Percentiles rank a stretch among this genome's conserved stretches.
Evolutionary conservation across 148 eudicot genomes (phyloP).

Genomic region (Hydrangea macrophylla): DNA sequence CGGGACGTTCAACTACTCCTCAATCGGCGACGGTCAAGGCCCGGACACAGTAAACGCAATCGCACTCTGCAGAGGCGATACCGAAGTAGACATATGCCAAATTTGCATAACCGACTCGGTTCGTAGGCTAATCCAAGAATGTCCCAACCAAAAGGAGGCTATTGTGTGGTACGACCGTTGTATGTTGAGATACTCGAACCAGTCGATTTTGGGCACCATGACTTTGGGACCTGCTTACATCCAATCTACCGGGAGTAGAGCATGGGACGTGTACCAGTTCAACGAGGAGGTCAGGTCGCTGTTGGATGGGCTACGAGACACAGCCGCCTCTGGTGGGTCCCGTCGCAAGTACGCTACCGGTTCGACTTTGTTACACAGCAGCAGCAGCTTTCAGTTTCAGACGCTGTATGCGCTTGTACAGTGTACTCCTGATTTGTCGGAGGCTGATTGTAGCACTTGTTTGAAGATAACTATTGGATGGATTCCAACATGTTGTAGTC

Average conservation of each 20-base stretch:
- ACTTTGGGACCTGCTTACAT: neutral
- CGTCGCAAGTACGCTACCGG: conserved; percentile 32
- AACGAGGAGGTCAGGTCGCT: conserved; percentile 10
- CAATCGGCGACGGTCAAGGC: conserved; percentile 18
- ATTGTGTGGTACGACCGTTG: conserved; percentile 33
- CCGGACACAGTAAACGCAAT: conserved; percentile 30
- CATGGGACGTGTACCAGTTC: neutral
- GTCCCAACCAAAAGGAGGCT: conserved; percentile 20
- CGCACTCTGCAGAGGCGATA: conserved; percentile 50
- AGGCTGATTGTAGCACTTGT: conserved; percentile 25
- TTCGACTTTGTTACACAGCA: neutral
- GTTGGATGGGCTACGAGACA: conserved; percentile 15
- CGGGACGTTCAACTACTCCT: conserved; percentile 40
- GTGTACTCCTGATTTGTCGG: conserved; percentile 45
- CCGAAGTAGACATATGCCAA: conserved; percentile 3
- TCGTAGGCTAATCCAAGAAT: neutral
- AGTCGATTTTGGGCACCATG: conserved; percentile 7
- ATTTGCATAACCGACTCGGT: conserved; percentile 22
- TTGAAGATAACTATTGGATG: conserved; percentile 12
- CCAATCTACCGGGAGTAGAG: neutral
- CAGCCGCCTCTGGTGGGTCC: conserved; percentile 31
- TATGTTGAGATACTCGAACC: conserved; percentile 33
- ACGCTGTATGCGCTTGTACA: conserved; percentile 33
- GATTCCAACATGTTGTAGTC: neutral
- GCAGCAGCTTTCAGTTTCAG: neutral